A percentile compares a stretch with the other conserved stretches of the same genome.
Evolutionary conservation across 306 rosid genomes (phyloP).

Genomic region (Casuarina glauca): DNA sequence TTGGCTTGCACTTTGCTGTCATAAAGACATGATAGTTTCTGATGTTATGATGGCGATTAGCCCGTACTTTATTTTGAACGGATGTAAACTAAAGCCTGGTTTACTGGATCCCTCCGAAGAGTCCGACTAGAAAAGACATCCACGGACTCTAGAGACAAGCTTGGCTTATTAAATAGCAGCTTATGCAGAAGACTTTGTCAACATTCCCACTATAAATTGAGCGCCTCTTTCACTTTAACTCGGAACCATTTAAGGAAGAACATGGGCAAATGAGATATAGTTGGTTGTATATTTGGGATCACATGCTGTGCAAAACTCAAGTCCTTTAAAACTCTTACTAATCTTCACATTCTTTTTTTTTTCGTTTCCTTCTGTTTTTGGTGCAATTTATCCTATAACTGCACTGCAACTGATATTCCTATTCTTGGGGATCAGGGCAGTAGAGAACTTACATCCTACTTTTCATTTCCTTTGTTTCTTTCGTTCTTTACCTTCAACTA

Average conservation of each 20-base stretch:
- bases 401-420: background rate
- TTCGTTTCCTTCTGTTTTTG: background rate
- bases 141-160: background rate
- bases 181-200: background rate
- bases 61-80: too few species aligned
- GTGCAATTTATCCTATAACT: background rate
- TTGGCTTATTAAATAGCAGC: background rate
- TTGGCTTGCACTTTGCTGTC: background rate
- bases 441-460: conserved; percentile 4
- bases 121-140: too few species aligned
- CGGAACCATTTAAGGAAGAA: background rate
- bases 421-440: conserved; percentile 3
- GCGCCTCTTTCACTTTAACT: background rate
- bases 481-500: background rate
- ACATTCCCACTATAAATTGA: background rate
- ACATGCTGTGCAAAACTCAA: background rate
- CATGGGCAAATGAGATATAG: background rate
- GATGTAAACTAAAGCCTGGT: too few species aligned
- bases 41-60: too few species aligned
- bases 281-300: background rate
- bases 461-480: conserved; percentile 4
- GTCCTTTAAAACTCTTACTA: background rate
- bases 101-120: too few species aligned
- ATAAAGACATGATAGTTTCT: too few species aligned
- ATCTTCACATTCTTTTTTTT: background rate